These are phyloP conservation scores for Penicillium sp. DNA, from an alignment of 2,329 filamentous ascomycete genomes.

Conservation along the genomic window DNA sequence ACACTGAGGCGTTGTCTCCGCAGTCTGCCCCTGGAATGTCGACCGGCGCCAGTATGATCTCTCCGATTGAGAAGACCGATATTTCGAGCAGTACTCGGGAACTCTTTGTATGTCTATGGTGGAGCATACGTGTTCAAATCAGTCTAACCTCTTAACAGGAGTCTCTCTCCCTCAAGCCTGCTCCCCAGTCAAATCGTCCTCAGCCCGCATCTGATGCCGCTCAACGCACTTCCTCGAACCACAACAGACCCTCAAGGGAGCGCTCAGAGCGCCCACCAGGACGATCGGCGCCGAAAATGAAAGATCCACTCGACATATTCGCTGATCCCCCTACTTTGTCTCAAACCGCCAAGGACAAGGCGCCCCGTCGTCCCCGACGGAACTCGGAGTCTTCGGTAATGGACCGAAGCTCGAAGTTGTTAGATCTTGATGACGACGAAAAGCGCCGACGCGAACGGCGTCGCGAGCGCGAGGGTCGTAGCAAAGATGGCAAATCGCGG, in stretches of 20 bases:
- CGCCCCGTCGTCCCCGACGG: conserved; percentile 49
- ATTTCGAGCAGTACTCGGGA: conserved; percentile 53
- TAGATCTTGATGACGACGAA: conserved; percentile 49
- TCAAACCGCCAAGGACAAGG: conserved; percentile 1
- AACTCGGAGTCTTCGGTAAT: conserved; percentile 65
- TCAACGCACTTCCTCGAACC: conserved; percentile 25
- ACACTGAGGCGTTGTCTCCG: conserved; percentile 38
- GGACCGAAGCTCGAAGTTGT: conserved; percentile 48
- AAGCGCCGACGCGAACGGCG: conserved; percentile 50
- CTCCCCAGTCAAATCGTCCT: conserved; percentile 38
- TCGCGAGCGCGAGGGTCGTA: conserved; percentile 50
- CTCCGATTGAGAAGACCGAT: conserved; percentile 37
- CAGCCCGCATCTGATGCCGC: conserved; percentile 31
- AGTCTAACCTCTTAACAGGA: conserved; percentile 28
- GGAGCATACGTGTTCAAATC: neutral
- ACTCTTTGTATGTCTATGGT: conserved; percentile 56
- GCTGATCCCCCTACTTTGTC: conserved; percentile 43
- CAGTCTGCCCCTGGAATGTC: conserved; percentile 34
- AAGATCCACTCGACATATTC: conserved; percentile 49
- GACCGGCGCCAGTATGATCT: conserved; percentile 26
- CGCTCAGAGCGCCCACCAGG: conserved; percentile 26
- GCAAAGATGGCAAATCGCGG: conserved; percentile 39
- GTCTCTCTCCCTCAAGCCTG: conserved; percentile 37
- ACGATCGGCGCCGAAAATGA: conserved; percentile 18
- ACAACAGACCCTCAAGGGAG: conserved; percentile 28